Percentiles rank a stretch among this genome's conserved stretches.
These are phyloP conservation scores for Thelonectria rubi DNA, from an alignment of 2,329 filamentous ascomycete species.

Conservation along the genomic window DNA sequence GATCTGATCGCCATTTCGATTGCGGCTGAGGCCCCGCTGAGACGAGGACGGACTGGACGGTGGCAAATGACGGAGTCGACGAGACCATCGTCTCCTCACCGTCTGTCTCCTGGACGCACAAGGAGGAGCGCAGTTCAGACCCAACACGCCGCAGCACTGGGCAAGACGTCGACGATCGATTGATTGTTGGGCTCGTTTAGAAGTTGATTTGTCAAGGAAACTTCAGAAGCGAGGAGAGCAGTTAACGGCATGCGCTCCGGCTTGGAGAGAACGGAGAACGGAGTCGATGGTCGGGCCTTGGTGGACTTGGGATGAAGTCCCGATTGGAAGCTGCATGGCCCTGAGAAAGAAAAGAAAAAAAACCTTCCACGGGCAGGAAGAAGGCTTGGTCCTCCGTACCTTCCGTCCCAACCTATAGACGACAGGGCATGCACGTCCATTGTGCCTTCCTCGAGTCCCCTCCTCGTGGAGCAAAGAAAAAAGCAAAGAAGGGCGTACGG, in stretches of 20 bases:
- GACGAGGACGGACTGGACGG: neutral
- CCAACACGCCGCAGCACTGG: constrained; percentile 9
- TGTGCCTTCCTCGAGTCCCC: neutral
- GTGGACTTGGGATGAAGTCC: constrained; percentile 16
- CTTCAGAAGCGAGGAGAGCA: constrained; percentile 7
- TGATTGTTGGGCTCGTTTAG: constrained; percentile 8
- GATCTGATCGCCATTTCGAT: constrained; percentile 12
- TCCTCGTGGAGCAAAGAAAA: constrained; percentile 1
- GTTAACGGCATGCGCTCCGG: constrained; percentile 4
- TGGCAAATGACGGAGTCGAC: neutral
- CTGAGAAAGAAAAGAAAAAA: constrained; percentile 4
- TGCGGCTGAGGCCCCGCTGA: constrained; percentile 13
- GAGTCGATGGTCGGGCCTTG: constrained; percentile 12
- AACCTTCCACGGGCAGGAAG: constrained; percentile 1
- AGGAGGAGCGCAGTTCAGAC: neutral
- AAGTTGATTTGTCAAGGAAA: constrained; percentile 15
- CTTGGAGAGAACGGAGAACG: constrained; percentile 2
- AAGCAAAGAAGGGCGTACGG: constrained; percentile 4
- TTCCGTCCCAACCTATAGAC: neutral
- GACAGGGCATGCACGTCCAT: neutral
- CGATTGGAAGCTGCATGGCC: constrained; percentile 22
- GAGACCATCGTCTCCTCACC: neutral
- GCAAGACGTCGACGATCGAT: neutral
- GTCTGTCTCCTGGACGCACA: neutral
- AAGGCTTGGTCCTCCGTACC: neutral